A percentile compares a stretch with the other conserved stretches of the same genome.
phyloP scores from a whole-genome alignment of 495 filamentous ascomycete genomes.

The Thermothielavioides terrestris region DNA sequence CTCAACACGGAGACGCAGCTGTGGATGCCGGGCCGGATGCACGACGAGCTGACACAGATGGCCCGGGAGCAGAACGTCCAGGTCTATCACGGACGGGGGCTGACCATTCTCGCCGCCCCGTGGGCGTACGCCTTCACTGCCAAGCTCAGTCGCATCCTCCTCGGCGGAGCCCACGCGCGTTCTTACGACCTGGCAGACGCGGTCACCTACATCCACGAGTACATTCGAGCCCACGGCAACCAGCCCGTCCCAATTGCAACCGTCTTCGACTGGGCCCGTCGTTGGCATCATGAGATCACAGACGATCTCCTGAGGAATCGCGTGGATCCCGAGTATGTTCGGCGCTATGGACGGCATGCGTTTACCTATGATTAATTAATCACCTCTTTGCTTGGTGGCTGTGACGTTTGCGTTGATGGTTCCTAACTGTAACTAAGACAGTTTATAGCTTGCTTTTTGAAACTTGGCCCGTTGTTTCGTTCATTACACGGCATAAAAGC shows the following conservation, averaged over 20 bases:
- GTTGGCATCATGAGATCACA: not conserved
- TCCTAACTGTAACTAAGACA: too few relatives aligned
- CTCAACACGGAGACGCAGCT: slow-evolving; percentile 6
- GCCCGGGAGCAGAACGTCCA: not conserved
- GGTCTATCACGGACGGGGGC: not conserved
- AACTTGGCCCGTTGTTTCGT: too few relatives aligned
- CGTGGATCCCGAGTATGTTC: slow-evolving; percentile 1
- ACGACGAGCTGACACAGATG: not conserved
- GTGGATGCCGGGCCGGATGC: not conserved
- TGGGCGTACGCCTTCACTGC: slow-evolving; percentile 3
- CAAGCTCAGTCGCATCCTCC: slow-evolving; percentile 1
- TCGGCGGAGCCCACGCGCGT: not conserved
- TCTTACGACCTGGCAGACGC: slow-evolving; percentile 5
- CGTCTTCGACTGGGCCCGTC: not conserved
- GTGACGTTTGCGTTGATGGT: too few relatives aligned
- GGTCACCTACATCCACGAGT: slow-evolving; percentile 1
- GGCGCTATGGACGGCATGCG: not conserved
- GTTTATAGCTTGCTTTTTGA: too few relatives aligned
- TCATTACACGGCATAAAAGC: too few relatives aligned
- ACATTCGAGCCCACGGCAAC: not conserved
- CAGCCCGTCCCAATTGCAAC: not conserved
- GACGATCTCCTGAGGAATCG: not conserved
- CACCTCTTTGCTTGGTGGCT: too few relatives aligned
- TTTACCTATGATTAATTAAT: not conserved
- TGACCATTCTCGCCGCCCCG: slow-evolving; percentile 1